Conservation (phyloP, 2,329 filamentous ascomycete species). For the Aspergillus sp. region DNA sequence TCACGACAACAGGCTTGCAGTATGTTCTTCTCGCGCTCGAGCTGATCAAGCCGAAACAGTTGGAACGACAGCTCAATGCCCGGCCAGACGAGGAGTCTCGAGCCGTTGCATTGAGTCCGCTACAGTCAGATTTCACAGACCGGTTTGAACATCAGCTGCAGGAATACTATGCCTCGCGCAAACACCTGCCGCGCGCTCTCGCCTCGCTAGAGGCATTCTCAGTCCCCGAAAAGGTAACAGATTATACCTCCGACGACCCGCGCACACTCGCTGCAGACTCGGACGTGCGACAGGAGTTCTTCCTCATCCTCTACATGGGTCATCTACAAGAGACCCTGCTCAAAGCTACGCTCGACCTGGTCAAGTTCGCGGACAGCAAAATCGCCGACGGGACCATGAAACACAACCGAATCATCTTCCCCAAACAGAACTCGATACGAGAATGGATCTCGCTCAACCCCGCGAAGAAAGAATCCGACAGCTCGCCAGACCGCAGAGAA, state of each 20-base stretch:
- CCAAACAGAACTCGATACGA: slow-evolving; percentile 58
- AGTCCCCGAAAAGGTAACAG: slow-evolving; percentile 31
- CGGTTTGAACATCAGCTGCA: slow-evolving; percentile 53
- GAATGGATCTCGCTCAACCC: slow-evolving; percentile 53
- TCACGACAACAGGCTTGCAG: slow-evolving; percentile 61
- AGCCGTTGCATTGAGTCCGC: slow-evolving; percentile 52
- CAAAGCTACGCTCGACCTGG: slow-evolving; percentile 60
- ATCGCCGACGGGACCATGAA: slow-evolving; percentile 63
- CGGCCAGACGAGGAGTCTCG: slow-evolving; percentile 50
- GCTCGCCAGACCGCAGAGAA: slow-evolving; percentile 9
- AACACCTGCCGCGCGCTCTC: slow-evolving; percentile 51
- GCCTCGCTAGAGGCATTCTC: slow-evolving; percentile 29
- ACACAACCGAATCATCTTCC: slow-evolving; percentile 61
- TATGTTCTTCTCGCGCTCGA: slow-evolving; percentile 57
- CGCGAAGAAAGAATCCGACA: slow-evolving; percentile 9
- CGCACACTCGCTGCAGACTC: slow-evolving; percentile 16
- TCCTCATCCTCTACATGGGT: slow-evolving; percentile 62
- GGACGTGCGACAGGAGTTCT: slow-evolving; percentile 58
- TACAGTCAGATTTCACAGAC: slow-evolving; percentile 55
- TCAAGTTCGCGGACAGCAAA: slow-evolving; percentile 65
- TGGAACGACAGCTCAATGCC: slow-evolving; percentile 37
- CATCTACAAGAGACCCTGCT: slow-evolving; percentile 62
- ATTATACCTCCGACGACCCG: slow-evolving; percentile 24
- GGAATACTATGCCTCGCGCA: slow-evolving; percentile 54
- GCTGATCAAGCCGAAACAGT: slow-evolving; percentile 35